Base-by-base conservation (phyloP, 495 filamentous ascomycete species). In the Stereocaulon alpinum region DNA sequence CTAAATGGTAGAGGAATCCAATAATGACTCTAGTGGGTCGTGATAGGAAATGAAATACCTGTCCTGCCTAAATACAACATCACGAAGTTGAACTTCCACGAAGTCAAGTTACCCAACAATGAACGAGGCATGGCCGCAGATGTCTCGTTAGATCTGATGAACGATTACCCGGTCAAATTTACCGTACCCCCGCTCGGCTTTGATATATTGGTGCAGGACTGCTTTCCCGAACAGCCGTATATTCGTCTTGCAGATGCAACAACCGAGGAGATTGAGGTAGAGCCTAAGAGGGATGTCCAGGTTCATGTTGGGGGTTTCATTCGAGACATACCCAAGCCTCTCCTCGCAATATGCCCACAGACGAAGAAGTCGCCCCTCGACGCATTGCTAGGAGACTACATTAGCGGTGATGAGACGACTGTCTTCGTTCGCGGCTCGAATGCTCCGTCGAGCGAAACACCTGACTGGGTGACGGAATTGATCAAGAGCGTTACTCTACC, bases 401-500 rank as follows among this genome's bases (percentile, higher is more conserved):
- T 96, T 53, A 80, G 88, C 60, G 91, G 91, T 43, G 73, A 85
- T 29, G 75, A 84, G 40, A 87, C 84, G 3, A 91, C 82, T 0
- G 76, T 97, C 7, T 92, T 87, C 68, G 82, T 96, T 40, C 86
- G 81, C 41, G 91, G 92, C 32, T 85, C 86, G 27, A 78, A 82
- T 53, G 70, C 81, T 32, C 82, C 87, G n/a, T 76, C 72, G 27
- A 65, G 73, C 15, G 76, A 80, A 18, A 86, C 87, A 0, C 92
- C 93, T 2, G 72, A 73, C 29, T 98, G 93, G 93, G 74, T 96
- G 51, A 78, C 79, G 0, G 83, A 91, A 54, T 76, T 98, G 20
- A 75, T 96, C 20, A 83, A 82, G 50, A 89, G 84, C 66, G 79
- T 96, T 64, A 90, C 86, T 5, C 77, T 98, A 9, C 92, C 91